Conservation (phyloP, 306 rosid genomes). For the Acacia crassicarpa region DNA sequence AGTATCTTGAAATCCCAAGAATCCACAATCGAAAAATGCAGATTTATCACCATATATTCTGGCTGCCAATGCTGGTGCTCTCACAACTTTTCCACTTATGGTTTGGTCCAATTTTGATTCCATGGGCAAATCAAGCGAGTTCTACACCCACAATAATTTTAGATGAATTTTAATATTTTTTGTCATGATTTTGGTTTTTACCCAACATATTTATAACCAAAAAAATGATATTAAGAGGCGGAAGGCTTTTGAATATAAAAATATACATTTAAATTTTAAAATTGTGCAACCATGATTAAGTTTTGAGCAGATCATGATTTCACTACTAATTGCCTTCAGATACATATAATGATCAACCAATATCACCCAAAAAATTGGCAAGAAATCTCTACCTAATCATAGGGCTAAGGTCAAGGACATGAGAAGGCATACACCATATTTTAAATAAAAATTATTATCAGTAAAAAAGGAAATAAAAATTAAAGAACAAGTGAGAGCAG, state of each 20-base stretch:
- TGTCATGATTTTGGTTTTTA: neutral
- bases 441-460: too few species aligned
- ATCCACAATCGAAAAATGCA: conserved; percentile 38
- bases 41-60: conserved; percentile 50
- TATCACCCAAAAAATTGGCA: neutral
- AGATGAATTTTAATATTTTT: too few species aligned
- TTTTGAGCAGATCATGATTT: neutral
- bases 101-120: neutral
- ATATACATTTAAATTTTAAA: too few species aligned
- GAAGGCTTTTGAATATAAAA: too few species aligned
- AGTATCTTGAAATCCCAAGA: conserved; percentile 48
- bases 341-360: too few species aligned
- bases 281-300: neutral
- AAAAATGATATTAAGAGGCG: too few species aligned
- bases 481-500: too few species aligned
- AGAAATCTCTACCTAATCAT: neutral
- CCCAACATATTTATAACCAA: neutral
- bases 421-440: too few species aligned
- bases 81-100: neutral
- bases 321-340: neutral
- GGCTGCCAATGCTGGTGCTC: conserved; percentile 39
- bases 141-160: conserved; percentile 10
- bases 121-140: neutral
- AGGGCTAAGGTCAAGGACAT: too few species aligned
- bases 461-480: too few species aligned